Percentiles rank a stretch among this genome's conserved stretches.
phyloP scores from a whole-genome alignment of 306 rosid genomes.

The Quercus berberidifolia region DNA sequence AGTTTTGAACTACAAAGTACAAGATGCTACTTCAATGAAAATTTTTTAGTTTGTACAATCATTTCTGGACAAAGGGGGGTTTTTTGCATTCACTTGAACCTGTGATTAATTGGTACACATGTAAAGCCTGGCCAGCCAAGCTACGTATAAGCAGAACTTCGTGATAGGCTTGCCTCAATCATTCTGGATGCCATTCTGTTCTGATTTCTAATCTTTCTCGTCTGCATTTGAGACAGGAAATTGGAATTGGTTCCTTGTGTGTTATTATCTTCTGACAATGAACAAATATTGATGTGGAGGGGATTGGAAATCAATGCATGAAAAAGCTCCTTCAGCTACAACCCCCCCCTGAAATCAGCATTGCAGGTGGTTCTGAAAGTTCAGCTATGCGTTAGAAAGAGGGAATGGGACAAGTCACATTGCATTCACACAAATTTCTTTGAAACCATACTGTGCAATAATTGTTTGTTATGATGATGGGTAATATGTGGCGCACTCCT shows the following conservation, averaged over 20 bases:
- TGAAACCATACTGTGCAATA: neutral
- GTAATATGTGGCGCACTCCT: too few species aligned
- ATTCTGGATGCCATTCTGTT: slow-evolving; percentile 16
- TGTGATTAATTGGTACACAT: neutral
- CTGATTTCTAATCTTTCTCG: slow-evolving; percentile 16
- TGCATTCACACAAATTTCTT: neutral
- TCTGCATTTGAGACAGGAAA: slow-evolving; percentile 49
- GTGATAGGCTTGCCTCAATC: neutral
- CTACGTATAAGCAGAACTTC: neutral
- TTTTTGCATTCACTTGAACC: neutral
- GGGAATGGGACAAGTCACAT: slow-evolving; percentile 5
- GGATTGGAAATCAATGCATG: slow-evolving; percentile 72
- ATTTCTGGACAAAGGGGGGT: neutral
- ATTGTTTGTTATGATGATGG: too few species aligned
- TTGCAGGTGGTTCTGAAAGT: slow-evolving; percentile 23
- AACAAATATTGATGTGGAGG: slow-evolving; percentile 81
- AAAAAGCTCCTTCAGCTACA: slow-evolving; percentile 34
- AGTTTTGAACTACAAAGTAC: neutral
- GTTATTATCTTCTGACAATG: slow-evolving; percentile 79
- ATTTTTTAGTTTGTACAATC: neutral
- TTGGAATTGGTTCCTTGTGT: slow-evolving; percentile 81
- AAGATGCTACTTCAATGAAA: neutral
- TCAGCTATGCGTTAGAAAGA: slow-evolving; percentile 41
- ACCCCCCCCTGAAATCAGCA: slow-evolving; percentile 22
- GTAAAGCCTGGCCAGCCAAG: neutral